phyloP scores from a whole-genome alignment of 2,329 filamentous ascomycete genomes.

The Macrophomina phaseolina region DNA sequence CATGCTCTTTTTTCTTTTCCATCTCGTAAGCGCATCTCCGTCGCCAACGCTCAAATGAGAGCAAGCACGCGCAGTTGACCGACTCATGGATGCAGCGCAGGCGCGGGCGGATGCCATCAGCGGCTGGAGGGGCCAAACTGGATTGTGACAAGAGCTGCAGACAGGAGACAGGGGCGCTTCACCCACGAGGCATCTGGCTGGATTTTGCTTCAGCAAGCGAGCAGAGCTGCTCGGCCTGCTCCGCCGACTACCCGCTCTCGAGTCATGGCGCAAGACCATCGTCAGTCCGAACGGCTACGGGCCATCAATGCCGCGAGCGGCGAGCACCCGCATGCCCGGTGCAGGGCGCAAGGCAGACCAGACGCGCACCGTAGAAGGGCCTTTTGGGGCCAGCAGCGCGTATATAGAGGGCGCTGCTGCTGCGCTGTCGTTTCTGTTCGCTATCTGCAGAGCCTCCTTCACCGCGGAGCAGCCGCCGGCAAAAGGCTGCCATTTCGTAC shows the following conservation, averaged over 20 bases:
- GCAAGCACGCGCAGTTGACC: slow-evolving; percentile 14
- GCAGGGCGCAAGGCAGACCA: slow-evolving; percentile 24
- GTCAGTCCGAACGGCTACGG: slow-evolving; percentile 13
- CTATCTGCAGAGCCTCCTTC: background rate
- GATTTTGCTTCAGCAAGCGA: slow-evolving; percentile 18
- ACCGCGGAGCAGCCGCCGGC: slow-evolving; percentile 5
- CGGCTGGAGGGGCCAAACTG: slow-evolving; percentile 5
- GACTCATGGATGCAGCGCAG: slow-evolving; percentile 10
- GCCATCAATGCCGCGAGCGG: slow-evolving; percentile 22
- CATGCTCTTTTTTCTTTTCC: background rate
- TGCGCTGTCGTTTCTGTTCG: slow-evolving; percentile 24
- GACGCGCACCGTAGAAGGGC: slow-evolving; percentile 40
- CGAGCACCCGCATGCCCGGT: slow-evolving; percentile 25
- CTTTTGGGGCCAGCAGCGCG: slow-evolving; percentile 34
- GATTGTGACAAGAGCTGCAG: slow-evolving; percentile 19
- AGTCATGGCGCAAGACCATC: slow-evolving; percentile 19
- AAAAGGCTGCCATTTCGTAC: slow-evolving; percentile 14
- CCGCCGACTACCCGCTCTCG: slow-evolving; percentile 17
- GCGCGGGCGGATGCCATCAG: slow-evolving; percentile 21
- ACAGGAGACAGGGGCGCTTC: slow-evolving; percentile 14
- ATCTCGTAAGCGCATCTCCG: slow-evolving; percentile 21
- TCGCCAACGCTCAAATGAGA: slow-evolving; percentile 8
- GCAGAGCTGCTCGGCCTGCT: slow-evolving; percentile 14
- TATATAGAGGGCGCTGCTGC: slow-evolving; percentile 38
- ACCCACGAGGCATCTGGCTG: slow-evolving; percentile 16